Conservation (phyloP, 164 flowering plant species). For the Vitis amurensis region DNA sequence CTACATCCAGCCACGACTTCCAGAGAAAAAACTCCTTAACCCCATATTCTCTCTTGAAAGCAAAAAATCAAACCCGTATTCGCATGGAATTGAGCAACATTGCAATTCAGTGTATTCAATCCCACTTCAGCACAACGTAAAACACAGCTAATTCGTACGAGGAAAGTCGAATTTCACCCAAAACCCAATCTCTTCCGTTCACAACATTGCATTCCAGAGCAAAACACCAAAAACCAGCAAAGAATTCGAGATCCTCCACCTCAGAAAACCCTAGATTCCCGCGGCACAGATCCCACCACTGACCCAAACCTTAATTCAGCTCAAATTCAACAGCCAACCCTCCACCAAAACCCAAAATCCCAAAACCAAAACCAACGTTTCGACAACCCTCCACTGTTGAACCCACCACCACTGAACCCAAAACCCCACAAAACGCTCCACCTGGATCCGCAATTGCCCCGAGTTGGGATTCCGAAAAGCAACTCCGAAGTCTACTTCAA, state of each 20-base stretch:
- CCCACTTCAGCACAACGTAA: background rate
- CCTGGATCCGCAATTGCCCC: no score
- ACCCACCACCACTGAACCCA: no score
- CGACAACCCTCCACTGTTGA: background rate
- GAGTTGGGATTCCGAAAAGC: no score
- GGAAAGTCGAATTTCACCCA: background rate
- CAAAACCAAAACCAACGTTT: background rate
- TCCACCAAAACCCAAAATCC: background rate
- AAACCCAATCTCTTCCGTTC: background rate
- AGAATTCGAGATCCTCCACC: background rate
- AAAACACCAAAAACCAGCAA: constrained; percentile 5
- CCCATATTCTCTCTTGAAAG: background rate
- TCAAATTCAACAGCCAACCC: constrained; percentile 13
- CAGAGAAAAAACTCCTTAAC: background rate
- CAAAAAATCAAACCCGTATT: background rate
- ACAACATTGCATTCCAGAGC: constrained; percentile 1
- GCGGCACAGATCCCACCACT: constrained; percentile 1
- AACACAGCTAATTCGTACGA: no score
- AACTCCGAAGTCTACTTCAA: no score
- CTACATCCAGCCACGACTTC: constrained; percentile 5
- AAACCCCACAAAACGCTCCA: no score
- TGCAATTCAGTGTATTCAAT: background rate
- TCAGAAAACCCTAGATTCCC: constrained; percentile 24
- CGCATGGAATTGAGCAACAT: background rate
- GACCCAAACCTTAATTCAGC: constrained; percentile 16